Conservation (phyloP, 2,329 filamentous ascomycete genomes). For the Amauroascus verrucosus region DNA sequence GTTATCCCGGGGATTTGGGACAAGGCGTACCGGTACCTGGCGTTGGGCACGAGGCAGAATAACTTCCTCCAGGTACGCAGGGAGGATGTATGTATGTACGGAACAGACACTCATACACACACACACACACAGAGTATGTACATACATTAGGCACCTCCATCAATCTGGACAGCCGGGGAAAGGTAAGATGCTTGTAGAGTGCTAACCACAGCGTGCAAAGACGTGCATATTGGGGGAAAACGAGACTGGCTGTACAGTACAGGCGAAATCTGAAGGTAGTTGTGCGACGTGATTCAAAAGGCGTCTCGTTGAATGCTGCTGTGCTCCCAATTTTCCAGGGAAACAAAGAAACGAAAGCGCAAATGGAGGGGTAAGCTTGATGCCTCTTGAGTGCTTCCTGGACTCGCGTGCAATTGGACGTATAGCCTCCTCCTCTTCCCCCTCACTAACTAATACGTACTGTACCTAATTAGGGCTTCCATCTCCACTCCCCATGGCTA, state of each 20-base stretch:
- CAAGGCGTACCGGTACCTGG: slow-evolving; percentile 7
- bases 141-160: background rate
- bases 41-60: background rate
- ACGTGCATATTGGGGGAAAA: background rate
- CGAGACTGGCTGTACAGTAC: too few relatives aligned
- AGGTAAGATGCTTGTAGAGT: background rate
- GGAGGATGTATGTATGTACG: too few relatives aligned
- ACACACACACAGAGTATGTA: background rate
- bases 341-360: background rate
- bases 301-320: background rate
- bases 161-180: background rate
- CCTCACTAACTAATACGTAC: background rate
- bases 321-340: background rate
- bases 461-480: too few relatives aligned
- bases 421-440: too few relatives aligned
- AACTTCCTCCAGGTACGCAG: slow-evolving; percentile 1
- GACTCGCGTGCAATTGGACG: background rate
- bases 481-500: too few relatives aligned
- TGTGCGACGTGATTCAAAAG: background rate
- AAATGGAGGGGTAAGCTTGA: background rate
- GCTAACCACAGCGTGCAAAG: background rate
- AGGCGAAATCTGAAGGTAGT: background rate
- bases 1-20: background rate
- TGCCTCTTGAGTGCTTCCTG: background rate
- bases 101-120: too few relatives aligned